These are phyloP conservation scores for Colletotrichum gigasporum DNA, from an alignment of 2,329 filamentous ascomycete genomes.

Conservation along the genomic window DNA sequence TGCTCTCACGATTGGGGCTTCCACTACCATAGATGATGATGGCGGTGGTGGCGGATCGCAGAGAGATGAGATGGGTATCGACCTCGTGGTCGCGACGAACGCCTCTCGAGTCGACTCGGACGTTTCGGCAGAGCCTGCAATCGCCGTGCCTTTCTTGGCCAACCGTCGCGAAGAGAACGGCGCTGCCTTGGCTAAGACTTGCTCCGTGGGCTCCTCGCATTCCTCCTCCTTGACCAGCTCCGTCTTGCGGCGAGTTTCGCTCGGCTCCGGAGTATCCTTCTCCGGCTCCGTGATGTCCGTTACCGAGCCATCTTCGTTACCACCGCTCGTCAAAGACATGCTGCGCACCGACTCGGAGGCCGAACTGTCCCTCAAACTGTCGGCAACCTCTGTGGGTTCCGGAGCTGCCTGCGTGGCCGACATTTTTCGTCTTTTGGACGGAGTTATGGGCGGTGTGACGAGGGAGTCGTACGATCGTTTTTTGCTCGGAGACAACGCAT, in stretches of 20 bases:
- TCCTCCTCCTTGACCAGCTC: constrained; percentile 45
- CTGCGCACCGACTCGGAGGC: constrained; percentile 40
- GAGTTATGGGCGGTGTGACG: constrained; percentile 64
- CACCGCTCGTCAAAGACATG: constrained; percentile 43
- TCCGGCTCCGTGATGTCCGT: constrained; percentile 62
- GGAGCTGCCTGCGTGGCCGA: constrained; percentile 37
- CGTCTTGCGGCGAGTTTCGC: constrained; percentile 42
- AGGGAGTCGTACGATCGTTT: constrained; percentile 56
- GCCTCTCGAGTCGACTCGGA: not conserved
- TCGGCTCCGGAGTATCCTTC: constrained; percentile 54
- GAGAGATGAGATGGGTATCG: constrained; percentile 28
- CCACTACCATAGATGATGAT: not conserved
- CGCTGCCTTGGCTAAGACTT: constrained; percentile 30
- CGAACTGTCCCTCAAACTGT: constrained; percentile 51
- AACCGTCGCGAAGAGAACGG: constrained; percentile 9
- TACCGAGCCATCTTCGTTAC: constrained; percentile 40
- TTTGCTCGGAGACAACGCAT: constrained; percentile 40
- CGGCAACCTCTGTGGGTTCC: constrained; percentile 29
- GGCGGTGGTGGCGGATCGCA: constrained; percentile 28
- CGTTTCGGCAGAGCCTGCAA: not conserved
- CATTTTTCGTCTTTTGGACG: constrained; percentile 59
- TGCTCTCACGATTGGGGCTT: not conserved
- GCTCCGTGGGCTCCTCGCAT: constrained; percentile 33
- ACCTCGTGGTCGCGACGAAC: constrained; percentile 10
- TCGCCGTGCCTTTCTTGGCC: not conserved